Base-by-base conservation (phyloP, 1,284 basidiomycete species). In the Ganoderma multipileum region DNA sequence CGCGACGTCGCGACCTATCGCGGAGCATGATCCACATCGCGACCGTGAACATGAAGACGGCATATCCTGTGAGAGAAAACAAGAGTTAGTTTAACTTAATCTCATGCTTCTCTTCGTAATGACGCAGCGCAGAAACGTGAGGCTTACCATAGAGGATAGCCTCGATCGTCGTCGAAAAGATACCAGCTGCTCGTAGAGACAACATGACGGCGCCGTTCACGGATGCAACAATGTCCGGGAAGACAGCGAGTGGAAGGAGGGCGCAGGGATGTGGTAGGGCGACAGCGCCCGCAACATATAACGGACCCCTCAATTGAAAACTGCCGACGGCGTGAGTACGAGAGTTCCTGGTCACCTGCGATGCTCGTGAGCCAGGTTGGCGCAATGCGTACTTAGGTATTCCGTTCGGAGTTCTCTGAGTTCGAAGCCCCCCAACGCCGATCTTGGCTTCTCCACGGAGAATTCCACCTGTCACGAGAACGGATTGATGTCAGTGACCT, bases 41-140 rank as follows among this genome's bases (percentile, higher is more conserved):
- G 52, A 76, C 68, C n/a, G 68, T 74, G 72, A 74, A 78, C 77
- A 78, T 78, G 64, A 72, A 72, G 18, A 72, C 71, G 11, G 76
- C 76, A 61, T 76, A 76, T 50, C 78, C 78, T 79, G 63, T 23
- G 38, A 39, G 11, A 14, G 2, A 8, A 42, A n/a, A n/a, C 16
- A 18, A 28, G 62, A 42, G 12, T 16, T 62, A 12, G 50, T n/a
- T 58, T 18, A 50, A 41, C 8, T 58, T 30, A 65, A 8, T 41
- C 42, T 14, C 4, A 38, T 30, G 20, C 54, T 36, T 59, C 60
- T 23, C 52, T 54, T 54, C 26, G 5, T 23, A 47, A 36, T 3
- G 8, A 12, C 18, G 2, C 30, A 3, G 14, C 11, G 47, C 23
- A 52, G 23, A 18, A n/a, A 30, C 7, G 18, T 6, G 30, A 14